These are phyloP conservation scores for Pseudoneurospora amorphoporcata DNA, from an alignment of 495 filamentous ascomycete genomes.

Conservation along the genomic window DNA sequence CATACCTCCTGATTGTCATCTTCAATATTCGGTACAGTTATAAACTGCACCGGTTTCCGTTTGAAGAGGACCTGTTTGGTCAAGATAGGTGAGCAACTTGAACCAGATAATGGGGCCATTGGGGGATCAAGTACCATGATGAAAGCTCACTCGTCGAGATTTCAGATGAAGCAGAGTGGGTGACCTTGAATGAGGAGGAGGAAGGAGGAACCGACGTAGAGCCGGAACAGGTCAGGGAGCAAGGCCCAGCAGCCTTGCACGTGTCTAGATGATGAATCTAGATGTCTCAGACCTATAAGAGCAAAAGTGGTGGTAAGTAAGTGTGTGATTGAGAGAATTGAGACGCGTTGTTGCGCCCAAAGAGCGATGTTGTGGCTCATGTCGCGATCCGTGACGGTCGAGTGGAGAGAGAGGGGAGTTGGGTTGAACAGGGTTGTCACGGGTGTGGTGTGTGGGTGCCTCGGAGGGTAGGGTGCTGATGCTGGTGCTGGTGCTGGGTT, in stretches of 20 bases:
- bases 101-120: neutral
- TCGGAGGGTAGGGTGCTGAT: slow-evolving; percentile 1
- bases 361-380: slow-evolving; percentile 18
- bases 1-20: slow-evolving; percentile 73
- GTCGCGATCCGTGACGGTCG: slow-evolving; percentile 24
- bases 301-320: slow-evolving; percentile 3
- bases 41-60: slow-evolving; percentile 84
- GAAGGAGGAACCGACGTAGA: neutral
- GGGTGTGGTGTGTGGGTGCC: slow-evolving; percentile 18
- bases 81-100: slow-evolving; percentile 6
- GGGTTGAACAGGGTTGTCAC: slow-evolving; percentile 14
- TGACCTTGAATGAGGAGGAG: neutral
- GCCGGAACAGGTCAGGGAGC: slow-evolving; percentile 1
- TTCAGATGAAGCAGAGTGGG: neutral
- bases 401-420: slow-evolving; percentile 18
- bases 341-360: slow-evolving; percentile 16
- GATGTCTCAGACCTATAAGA: neutral
- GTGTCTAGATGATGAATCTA: neutral
- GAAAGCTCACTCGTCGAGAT: neutral
- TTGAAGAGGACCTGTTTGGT: slow-evolving; percentile 76
- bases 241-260: slow-evolving; percentile 33
- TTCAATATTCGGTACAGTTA: slow-evolving; percentile 59
- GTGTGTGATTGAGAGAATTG: slow-evolving; percentile 7
- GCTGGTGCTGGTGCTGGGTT: slow-evolving; percentile 5
- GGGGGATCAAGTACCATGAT: slow-evolving; percentile 19